These are phyloP conservation scores for Naematelia encephala DNA, from an alignment of 768 basidiomycete species.

Conservation along the genomic window DNA sequence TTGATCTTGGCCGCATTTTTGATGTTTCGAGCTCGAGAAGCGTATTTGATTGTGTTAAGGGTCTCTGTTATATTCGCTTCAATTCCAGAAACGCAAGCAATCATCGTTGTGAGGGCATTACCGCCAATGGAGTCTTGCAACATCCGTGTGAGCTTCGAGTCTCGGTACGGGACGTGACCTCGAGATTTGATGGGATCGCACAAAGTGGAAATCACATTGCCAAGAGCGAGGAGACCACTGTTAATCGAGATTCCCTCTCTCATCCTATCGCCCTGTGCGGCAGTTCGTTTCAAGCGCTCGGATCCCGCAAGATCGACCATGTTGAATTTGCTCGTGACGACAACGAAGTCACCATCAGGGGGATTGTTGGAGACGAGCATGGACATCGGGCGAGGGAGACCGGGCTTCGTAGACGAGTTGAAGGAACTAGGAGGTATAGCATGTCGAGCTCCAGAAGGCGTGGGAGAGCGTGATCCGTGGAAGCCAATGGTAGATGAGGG, in stretches of 20 bases:
- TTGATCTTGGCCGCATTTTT: slow-evolving; percentile 90
- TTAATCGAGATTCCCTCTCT: slow-evolving; percentile 99
- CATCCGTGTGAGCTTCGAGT: slow-evolving; percentile 94
- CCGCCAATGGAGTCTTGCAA: slow-evolving; percentile 78
- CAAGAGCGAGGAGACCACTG: slow-evolving; percentile 88
- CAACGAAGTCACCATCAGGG: slow-evolving; percentile 73
- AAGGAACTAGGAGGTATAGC: slow-evolving; percentile 34
- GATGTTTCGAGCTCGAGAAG: slow-evolving; percentile 94
- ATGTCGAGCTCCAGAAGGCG: slow-evolving; percentile 29
- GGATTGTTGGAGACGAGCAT: slow-evolving; percentile 53
- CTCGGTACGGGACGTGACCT: slow-evolving; percentile 93
- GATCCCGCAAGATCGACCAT: slow-evolving; percentile 97
- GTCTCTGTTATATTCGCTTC: slow-evolving; percentile 96
- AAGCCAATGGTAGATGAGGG: slow-evolving; percentile 40
- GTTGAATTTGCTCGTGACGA: slow-evolving; percentile 91
- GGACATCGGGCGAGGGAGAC: slow-evolving; percentile 60
- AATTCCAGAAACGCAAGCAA: slow-evolving; percentile 92
- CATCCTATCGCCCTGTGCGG: slow-evolving; percentile 90
- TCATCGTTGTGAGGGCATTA: slow-evolving; percentile 97
- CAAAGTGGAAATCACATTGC: slow-evolving; percentile 95
- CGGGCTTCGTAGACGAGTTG: slow-evolving; percentile 5
- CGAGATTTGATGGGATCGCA: slow-evolving; percentile 87
- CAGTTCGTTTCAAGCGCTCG: slow-evolving; percentile 92
- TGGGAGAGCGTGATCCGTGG: slow-evolving; percentile 23
- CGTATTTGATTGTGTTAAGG: slow-evolving; percentile 76